Evolutionary conservation across 2,329 filamentous ascomycete genomes (phyloP), one percentile per base, ranked within the genome.

Genomic region (Chalara sp.): DNA sequence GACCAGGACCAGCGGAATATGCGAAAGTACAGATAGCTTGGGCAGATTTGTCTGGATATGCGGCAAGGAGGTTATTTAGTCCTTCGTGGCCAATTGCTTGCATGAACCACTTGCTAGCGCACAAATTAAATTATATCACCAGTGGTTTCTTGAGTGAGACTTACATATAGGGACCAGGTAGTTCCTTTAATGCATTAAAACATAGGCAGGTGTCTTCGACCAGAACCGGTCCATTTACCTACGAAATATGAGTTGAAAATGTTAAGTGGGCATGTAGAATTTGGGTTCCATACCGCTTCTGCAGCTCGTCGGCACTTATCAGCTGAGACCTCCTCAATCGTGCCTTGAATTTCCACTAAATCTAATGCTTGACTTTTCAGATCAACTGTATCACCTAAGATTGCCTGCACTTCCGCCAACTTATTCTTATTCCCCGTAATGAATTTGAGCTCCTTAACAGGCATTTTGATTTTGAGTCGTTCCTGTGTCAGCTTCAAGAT

Each of bases 401-500:
- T 96, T 13, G 87, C 85, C 68, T 87, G 83, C 58, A 96, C 90
- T 73, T 99, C 93, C 51, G 78, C 74, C 50, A 99, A 79, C 74
- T 99, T 99, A 74, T 96, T 95, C 64, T 85, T 83, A 72, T 99
- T 99, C 69, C 92, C 87, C 2, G 92, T 97, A 66, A 99, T 95
- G 74, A 99, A 99, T 71, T 95, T 91, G 58, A 99, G 73, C 56
- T 75, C 70, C 58, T 56, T 61, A 42, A 55, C 58, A 6, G 61
- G 56, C 50, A 61, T 61, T 21, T 45, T 57, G 43, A 37, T 31
- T 21, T 21, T 21, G 21, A 21, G 21, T 21, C 21, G 21, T 2
- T 21, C 21, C 21, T 21, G 21, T 21, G 21, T 21, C 21, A 21
- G 21, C 21, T 21, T 21, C 21, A 21, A 21, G 21, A 21, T 21